Conservation (phyloP, 2,329 filamentous ascomycete genomes). For the Aspergillus flavus region DNA sequence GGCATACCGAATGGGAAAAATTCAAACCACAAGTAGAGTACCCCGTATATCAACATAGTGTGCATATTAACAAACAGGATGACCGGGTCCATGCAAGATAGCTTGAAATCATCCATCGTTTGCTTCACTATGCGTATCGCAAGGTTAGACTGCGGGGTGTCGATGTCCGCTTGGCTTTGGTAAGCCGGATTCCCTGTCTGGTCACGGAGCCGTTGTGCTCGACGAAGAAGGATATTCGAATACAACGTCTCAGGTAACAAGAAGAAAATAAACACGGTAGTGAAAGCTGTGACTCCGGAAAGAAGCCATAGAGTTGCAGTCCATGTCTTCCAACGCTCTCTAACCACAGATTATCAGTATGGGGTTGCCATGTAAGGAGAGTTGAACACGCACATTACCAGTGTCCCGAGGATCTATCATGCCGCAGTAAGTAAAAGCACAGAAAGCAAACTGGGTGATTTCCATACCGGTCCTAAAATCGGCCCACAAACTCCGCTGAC, state of each 20-base stretch:
- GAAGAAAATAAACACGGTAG: constrained; percentile 2
- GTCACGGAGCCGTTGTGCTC: constrained; percentile 12
- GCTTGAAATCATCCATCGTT: constrained; percentile 24
- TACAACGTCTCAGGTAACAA: constrained; percentile 13
- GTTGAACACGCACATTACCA: neutral
- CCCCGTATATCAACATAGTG: constrained; percentile 22
- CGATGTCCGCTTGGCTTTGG: constrained; percentile 7
- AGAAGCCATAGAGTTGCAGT: constrained; percentile 10
- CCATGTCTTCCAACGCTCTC: constrained; percentile 9
- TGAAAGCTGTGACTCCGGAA: constrained; percentile 4
- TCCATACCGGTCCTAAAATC: constrained; percentile 5
- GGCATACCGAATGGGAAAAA: constrained; percentile 22
- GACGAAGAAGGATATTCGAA: constrained; percentile 17
- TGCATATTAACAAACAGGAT: constrained; percentile 18
- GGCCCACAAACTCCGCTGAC: constrained; percentile 14
- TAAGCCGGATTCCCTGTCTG: constrained; percentile 15
- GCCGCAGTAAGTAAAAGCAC: too few species aligned
- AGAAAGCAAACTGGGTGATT: too few species aligned
- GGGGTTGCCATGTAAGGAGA: neutral
- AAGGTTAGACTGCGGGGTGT: neutral
- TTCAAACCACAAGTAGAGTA: constrained; percentile 25
- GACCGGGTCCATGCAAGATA: constrained; percentile 15
- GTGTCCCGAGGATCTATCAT: constrained; percentile 11
- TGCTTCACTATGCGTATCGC: neutral
- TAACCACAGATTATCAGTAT: neutral